Conservation (phyloP, 495 filamentous ascomycete species). For the Lasiosphaeria hispida region DNA sequence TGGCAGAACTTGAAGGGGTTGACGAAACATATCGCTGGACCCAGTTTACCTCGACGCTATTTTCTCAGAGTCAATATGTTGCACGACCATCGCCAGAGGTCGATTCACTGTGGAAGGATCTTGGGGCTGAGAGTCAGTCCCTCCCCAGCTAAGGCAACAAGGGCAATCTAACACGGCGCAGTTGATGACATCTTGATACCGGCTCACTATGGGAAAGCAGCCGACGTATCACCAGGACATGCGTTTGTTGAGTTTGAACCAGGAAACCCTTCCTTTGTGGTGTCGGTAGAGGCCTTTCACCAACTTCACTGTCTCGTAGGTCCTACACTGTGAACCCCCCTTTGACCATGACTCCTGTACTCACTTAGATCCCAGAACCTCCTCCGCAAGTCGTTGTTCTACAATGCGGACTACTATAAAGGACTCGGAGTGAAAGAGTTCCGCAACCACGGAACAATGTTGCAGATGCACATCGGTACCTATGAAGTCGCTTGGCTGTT, state of each 20-base stretch:
- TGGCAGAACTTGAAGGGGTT: background rate
- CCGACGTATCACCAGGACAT: background rate
- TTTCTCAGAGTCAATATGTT: background rate
- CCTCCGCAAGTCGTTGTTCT: background rate
- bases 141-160: no score
- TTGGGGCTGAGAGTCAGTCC: background rate
- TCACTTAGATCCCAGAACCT: background rate
- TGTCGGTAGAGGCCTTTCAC: background rate
- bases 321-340: no score
- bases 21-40: background rate
- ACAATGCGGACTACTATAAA: background rate
- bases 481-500: background rate
- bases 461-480: background rate
- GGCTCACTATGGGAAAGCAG: background rate
- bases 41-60: background rate
- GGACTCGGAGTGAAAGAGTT: background rate
- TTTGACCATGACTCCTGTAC: no score
- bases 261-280: background rate
- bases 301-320: background rate
- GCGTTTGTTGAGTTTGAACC: background rate
- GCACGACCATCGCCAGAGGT: background rate
- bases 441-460: background rate
- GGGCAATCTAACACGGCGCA: background rate
- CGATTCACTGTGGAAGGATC: background rate
- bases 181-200: background rate